A percentile compares a stretch with the other conserved stretches of the same genome.
phyloP scores from a whole-genome alignment of 768 basidiomycete species.

The Macrolepiota albuminosa region DNA sequence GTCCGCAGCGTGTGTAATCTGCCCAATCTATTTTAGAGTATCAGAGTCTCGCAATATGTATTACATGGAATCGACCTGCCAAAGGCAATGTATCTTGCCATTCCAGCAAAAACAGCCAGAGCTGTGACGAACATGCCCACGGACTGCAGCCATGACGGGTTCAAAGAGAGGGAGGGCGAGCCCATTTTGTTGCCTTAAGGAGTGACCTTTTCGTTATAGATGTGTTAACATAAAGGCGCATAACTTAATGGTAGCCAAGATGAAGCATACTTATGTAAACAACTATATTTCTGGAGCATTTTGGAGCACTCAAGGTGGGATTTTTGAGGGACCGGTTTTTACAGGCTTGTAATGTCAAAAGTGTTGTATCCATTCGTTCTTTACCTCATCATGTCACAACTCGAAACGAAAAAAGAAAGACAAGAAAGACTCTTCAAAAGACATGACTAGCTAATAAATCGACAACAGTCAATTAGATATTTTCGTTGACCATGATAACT shows the following conservation, averaged over 20 bases:
- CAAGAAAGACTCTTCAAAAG: background rate
- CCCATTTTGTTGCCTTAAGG: slow-evolving; percentile 8
- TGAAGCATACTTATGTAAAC: slow-evolving; percentile 2
- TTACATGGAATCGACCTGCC: slow-evolving; percentile 11
- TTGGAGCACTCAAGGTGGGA: too few species aligned
- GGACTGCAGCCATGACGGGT: slow-evolving; percentile 42
- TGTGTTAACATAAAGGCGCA: background rate
- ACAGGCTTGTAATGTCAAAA: background rate
- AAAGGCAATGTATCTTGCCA: slow-evolving; percentile 29
- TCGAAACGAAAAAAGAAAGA: background rate
- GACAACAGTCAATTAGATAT: background rate
- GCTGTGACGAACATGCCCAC: slow-evolving; percentile 28
- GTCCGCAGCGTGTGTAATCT: slow-evolving; percentile 70
- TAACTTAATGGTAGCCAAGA: background rate
- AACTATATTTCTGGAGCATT: background rate
- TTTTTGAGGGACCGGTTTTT: background rate
- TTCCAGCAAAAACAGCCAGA: slow-evolving; percentile 34
- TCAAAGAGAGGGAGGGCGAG: slow-evolving; percentile 20
- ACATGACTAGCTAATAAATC: background rate
- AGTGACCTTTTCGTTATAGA: background rate
- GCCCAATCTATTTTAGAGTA: slow-evolving; percentile 47
- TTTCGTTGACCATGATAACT: background rate
- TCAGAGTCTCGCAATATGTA: background rate
- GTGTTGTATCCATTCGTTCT: background rate
- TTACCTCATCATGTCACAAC: background rate